A percentile compares a stretch with the other conserved stretches of the same genome.
Conservation (phyloP, 805 yeast genomes). For the Candida tibetensis region DNA sequence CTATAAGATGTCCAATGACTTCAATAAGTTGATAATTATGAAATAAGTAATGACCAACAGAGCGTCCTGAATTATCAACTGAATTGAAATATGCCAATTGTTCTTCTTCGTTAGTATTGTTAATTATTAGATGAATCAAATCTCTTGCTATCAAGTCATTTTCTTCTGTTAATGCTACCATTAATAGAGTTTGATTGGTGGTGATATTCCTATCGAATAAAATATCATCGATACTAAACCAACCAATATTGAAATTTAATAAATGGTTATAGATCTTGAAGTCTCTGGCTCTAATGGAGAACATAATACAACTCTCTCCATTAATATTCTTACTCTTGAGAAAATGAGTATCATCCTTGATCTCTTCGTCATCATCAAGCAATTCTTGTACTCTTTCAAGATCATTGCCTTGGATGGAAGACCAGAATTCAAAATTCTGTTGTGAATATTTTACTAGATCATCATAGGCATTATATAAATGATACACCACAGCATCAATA, state of each 20-base stretch:
- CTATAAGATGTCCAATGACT: slow-evolving; percentile 53
- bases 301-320: slow-evolving; percentile 73
- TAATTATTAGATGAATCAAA: slow-evolving; percentile 39
- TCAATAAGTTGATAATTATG: slow-evolving; percentile 52
- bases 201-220: slow-evolving; percentile 57
- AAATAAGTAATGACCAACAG: slow-evolving; percentile 72
- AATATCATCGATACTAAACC: slow-evolving; percentile 65
- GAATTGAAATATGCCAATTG: slow-evolving; percentile 46
- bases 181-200: slow-evolving; percentile 54
- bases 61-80: slow-evolving; percentile 53
- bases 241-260: slow-evolving; percentile 41
- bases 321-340: slow-evolving; percentile 24
- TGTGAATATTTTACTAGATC: slow-evolving; percentile 42
- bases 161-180: slow-evolving; percentile 58
- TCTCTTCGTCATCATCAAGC: slow-evolving; percentile 2
- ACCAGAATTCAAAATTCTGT: slow-evolving; percentile 54
- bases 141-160: slow-evolving; percentile 45
- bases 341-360: slow-evolving; percentile 16
- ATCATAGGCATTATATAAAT: slow-evolving; percentile 41
- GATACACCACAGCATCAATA: slow-evolving; percentile 75
- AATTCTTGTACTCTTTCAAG: slow-evolving; percentile 1
- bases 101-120: slow-evolving; percentile 46
- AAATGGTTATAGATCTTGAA: slow-evolving; percentile 45
- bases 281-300: slow-evolving; percentile 53
- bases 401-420: slow-evolving; percentile 38